A percentile compares a stretch with the other conserved stretches of the same genome.
Conservation (phyloP, 768 basidiomycete species). For the Mycena vulgaris region DNA sequence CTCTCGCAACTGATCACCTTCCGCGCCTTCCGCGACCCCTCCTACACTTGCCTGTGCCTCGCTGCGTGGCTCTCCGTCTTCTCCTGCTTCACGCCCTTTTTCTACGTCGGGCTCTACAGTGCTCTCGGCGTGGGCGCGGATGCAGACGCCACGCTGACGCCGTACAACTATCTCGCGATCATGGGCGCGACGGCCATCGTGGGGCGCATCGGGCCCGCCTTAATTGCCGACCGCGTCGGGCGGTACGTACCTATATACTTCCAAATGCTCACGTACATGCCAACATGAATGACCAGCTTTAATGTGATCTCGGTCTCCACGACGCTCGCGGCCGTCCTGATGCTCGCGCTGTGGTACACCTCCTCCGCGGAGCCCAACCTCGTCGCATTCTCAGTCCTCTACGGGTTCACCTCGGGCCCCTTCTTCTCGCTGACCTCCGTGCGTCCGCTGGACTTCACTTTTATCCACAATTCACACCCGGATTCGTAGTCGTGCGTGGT, state of each 20-base stretch:
- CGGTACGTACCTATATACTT: constrained; percentile 31
- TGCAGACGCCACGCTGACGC: constrained; percentile 37
- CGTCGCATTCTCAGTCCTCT: constrained; percentile 42
- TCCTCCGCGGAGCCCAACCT: constrained; percentile 39
- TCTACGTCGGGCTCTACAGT: constrained; percentile 45
- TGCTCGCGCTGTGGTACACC: constrained; percentile 45
- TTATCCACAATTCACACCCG: too few relatives aligned
- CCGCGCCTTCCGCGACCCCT: constrained; percentile 41
- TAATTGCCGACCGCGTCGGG: constrained; percentile 43
- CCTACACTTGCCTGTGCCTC: constrained; percentile 39
- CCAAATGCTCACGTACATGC: neutral
- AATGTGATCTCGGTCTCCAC: constrained; percentile 40
- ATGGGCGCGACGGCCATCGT: constrained; percentile 43
- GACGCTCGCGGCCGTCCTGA: constrained; percentile 38
- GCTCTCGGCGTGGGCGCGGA: constrained; percentile 30
- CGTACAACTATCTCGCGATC: constrained; percentile 46
- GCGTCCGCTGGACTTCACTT: too few relatives aligned
- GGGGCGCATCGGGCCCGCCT: constrained; percentile 44
- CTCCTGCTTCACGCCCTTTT: constrained; percentile 44
- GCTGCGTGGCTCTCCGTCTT: constrained; percentile 43
- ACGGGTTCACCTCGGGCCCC: constrained; percentile 45
- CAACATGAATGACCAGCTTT: constrained; percentile 29
- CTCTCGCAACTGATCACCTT: constrained; percentile 41
- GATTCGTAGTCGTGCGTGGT: constrained; percentile 38
- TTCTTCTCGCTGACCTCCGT: constrained; percentile 44